Percentiles rank a stretch among this genome's conserved stretches.
These are phyloP conservation scores for Metschnikowia bowlesiae DNA, from an alignment of 805 yeast genomes.

Conservation along the genomic window DNA sequence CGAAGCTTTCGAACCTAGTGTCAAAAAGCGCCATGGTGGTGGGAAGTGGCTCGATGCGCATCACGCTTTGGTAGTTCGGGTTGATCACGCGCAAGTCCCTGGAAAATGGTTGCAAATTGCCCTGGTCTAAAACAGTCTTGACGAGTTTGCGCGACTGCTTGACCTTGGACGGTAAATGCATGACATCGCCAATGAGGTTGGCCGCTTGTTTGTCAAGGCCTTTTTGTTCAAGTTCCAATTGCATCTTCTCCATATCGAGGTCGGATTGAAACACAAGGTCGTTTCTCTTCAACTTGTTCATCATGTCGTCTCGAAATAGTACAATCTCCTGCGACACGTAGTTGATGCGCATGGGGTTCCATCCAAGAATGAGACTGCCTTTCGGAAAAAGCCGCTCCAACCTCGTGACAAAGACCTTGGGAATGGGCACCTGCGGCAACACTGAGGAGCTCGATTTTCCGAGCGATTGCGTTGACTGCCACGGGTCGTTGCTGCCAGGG, in stretches of 20 bases:
- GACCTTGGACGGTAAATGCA: constrained; percentile 40
- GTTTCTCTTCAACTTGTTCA: constrained; percentile 66
- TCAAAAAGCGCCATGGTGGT: constrained; percentile 60
- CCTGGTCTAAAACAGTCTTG: constrained; percentile 82
- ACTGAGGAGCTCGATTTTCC: constrained; percentile 41
- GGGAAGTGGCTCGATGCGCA: constrained; percentile 78
- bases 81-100: constrained; percentile 55
- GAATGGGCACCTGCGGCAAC: constrained; percentile 66
- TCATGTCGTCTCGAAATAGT: constrained; percentile 66
- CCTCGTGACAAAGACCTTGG: constrained; percentile 65
- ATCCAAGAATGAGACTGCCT: constrained; percentile 34
- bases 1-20: constrained; percentile 63
- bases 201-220: constrained; percentile 22
- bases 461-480: constrained; percentile 69
- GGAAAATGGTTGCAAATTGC: constrained; percentile 78
- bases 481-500: constrained; percentile 92
- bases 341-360: constrained; percentile 76
- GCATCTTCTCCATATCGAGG: constrained; percentile 24
- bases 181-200: constrained; percentile 15
- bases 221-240: constrained; percentile 16
- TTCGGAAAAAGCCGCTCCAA: constrained; percentile 46
- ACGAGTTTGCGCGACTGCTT: constrained; percentile 66
- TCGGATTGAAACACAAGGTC: constrained; percentile 53
- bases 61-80: constrained; percentile 64
- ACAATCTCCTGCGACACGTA: constrained; percentile 84